Evolutionary conservation across 352 stramenopile species (phyloP).

Genomic region (Phytophthora chlamydospora): DNA sequence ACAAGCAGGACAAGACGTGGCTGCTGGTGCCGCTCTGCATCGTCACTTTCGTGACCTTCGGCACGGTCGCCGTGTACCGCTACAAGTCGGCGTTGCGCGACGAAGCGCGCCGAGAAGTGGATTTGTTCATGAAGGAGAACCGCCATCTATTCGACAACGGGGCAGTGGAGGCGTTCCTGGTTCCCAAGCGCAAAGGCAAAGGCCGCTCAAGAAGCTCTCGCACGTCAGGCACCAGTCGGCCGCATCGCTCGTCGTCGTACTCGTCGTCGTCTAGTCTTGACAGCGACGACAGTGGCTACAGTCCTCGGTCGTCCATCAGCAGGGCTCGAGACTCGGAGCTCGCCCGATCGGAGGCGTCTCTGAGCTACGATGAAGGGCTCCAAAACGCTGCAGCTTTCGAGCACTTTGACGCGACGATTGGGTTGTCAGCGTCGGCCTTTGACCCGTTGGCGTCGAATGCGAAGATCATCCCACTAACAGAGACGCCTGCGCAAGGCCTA

Average conservation of each 20-base stretch:
- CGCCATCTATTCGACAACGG: conserved; percentile 50
- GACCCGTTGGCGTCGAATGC: conserved; percentile 42
- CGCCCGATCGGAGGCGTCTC: conserved; percentile 16
- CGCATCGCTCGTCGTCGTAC: conserved; percentile 25
- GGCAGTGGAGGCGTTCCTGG: conserved; percentile 53
- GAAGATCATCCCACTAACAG: conserved; percentile 33
- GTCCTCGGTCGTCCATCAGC: conserved; percentile 23
- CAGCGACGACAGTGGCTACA: conserved; percentile 35
- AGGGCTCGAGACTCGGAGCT: conserved; percentile 7
- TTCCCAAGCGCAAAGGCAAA: conserved; percentile 30
- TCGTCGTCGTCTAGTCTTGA: conserved; percentile 29
- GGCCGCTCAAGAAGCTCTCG: conserved; percentile 4
- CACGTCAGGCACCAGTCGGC: conserved; percentile 5
- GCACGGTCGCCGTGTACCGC: conserved; percentile 49
- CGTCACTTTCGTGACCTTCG: conserved; percentile 54
- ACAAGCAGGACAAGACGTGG: conserved; percentile 61
- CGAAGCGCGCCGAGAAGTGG: conserved; percentile 32
- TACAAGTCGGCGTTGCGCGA: conserved; percentile 57
- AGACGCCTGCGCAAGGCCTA: conserved; percentile 6
- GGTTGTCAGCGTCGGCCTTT: conserved; percentile 61
- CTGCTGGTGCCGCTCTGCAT: conserved; percentile 65
- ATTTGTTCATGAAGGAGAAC: conserved; percentile 47
- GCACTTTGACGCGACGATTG: conserved; percentile 66
- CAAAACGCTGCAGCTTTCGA: conserved; percentile 57
- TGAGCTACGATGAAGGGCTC: conserved; percentile 37